Evolutionary conservation across 2,329 filamentous ascomycete genomes (phyloP).

Genomic region (Pseudomassariella vexata): DNA sequence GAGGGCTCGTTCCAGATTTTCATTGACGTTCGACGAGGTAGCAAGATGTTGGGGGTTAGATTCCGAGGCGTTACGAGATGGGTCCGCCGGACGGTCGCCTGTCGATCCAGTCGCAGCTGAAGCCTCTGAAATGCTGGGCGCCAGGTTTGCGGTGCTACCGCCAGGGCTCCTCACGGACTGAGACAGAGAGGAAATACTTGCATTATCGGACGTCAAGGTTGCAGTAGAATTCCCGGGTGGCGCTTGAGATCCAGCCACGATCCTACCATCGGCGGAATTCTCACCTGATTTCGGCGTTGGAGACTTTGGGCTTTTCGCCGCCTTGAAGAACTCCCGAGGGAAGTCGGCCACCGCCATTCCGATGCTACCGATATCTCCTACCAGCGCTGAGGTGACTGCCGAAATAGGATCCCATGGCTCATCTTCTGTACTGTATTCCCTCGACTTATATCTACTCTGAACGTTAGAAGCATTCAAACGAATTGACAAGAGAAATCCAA

Average conservation of each 20-base stretch:
- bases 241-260: neutral
- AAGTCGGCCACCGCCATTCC: slow-evolving; percentile 78
- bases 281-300: neutral
- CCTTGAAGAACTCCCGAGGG: slow-evolving; percentile 50
- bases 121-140: slow-evolving; percentile 1
- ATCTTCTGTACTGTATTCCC: slow-evolving; percentile 71
- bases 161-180: slow-evolving; percentile 1
- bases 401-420: slow-evolving; percentile 76
- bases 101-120: slow-evolving; percentile 4
- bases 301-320: slow-evolving; percentile 12
- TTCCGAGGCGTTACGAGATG: slow-evolving; percentile 1
- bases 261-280: slow-evolving; percentile 6
- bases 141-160: slow-evolving; percentile 4
- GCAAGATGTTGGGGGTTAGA: neutral
- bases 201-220: slow-evolving; percentile 5
- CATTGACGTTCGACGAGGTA: slow-evolving; percentile 20
- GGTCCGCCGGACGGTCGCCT: neutral
- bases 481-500: slow-evolving; percentile 17
- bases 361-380: slow-evolving; percentile 78
- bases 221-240: slow-evolving; percentile 3
- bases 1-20: slow-evolving; percentile 50
- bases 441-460: slow-evolving; percentile 37
- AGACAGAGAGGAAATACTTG: slow-evolving; percentile 1
- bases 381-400: slow-evolving; percentile 68
- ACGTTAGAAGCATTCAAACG: slow-evolving; percentile 7